Evolutionary conservation across 2,329 filamentous ascomycete species (phyloP).

Genomic region (Bipolaris sorokiniana): DNA sequence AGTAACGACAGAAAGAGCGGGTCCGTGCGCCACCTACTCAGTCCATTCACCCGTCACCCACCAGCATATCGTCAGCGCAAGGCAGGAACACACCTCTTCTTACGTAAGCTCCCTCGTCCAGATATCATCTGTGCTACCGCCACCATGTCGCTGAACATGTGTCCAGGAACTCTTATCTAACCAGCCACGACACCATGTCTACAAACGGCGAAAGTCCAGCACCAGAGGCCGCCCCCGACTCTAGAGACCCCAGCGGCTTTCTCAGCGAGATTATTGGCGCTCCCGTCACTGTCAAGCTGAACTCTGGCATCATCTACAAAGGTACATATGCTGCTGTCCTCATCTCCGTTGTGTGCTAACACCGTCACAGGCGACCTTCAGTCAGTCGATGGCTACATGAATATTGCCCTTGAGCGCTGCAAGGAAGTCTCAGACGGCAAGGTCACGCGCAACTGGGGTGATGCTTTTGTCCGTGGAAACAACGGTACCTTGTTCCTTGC

Average conservation of each 20-base stretch:
- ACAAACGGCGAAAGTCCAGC: slow-evolving; percentile 68
- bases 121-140: neutral
- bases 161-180: neutral
- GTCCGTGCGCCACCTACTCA: slow-evolving; percentile 28
- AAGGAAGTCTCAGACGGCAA: slow-evolving; percentile 88
- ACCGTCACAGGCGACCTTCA: slow-evolving; percentile 79
- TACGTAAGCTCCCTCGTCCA: no score
- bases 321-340: slow-evolving; percentile 58
- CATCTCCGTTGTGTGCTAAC: slow-evolving; percentile 12
- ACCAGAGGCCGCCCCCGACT: slow-evolving; percentile 68
- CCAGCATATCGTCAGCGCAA: neutral
- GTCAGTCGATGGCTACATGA: slow-evolving; percentile 99
- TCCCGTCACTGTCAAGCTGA: slow-evolving; percentile 93
- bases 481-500: slow-evolving; percentile 69
- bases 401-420: slow-evolving; percentile 96
- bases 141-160: neutral
- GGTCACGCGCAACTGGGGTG: slow-evolving; percentile 82
- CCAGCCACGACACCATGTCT: slow-evolving; percentile 27
- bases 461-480: slow-evolving; percentile 95
- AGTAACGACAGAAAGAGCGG: slow-evolving; percentile 3
- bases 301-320: slow-evolving; percentile 98
- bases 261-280: slow-evolving; percentile 93
- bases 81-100: neutral
- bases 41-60: slow-evolving; percentile 5
- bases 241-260: slow-evolving; percentile 92